phyloP scores from a whole-genome alignment of 345 rosid species.

The Hypericum androsaemum region DNA sequence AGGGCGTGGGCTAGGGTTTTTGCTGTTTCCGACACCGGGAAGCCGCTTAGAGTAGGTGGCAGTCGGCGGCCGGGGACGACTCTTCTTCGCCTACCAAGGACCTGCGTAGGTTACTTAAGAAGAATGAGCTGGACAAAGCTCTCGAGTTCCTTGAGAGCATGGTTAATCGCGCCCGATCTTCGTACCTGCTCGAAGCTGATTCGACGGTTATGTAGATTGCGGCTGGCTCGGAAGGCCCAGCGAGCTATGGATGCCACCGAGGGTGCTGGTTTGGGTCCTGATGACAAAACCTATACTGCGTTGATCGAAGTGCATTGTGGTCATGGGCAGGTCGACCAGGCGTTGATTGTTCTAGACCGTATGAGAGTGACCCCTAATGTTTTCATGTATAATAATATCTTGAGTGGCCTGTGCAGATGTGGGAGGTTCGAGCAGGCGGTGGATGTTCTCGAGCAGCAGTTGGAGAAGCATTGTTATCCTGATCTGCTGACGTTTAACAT shows the following conservation, averaged over 20 bases:
- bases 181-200: conserved; percentile 68
- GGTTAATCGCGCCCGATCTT: conserved; percentile 62
- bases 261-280: conserved; percentile 64
- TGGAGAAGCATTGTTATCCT: conserved; percentile 55
- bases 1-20: conserved; percentile 21
- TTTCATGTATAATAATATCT: conserved; percentile 68
- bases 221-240: conserved; percentile 57
- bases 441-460: conserved; percentile 61
- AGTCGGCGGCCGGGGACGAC: conserved; percentile 7
- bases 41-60: conserved; percentile 18
- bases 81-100: conserved; percentile 26
- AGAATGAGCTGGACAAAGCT: conserved; percentile 56
- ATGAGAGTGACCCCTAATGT: conserved; percentile 82
- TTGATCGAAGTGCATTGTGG: conserved; percentile 74
- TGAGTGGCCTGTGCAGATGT: conserved; percentile 59
- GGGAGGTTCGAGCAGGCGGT: conserved; percentile 72
- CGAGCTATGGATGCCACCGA: conserved; percentile 68
- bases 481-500: conserved; percentile 75
- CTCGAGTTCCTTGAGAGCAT: conserved; percentile 62
- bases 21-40: conserved; percentile 36
- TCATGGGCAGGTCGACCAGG: conserved; percentile 64
- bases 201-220: conserved; percentile 60
- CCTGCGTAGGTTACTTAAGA: conserved; percentile 48
- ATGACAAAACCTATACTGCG: conserved; percentile 70
- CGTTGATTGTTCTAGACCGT: conserved; percentile 47